A percentile compares a stretch with the other conserved stretches of the same genome.
Evolutionary conservation across 306 rosid species (phyloP).

Genomic region (Castanea crenata): DNA sequence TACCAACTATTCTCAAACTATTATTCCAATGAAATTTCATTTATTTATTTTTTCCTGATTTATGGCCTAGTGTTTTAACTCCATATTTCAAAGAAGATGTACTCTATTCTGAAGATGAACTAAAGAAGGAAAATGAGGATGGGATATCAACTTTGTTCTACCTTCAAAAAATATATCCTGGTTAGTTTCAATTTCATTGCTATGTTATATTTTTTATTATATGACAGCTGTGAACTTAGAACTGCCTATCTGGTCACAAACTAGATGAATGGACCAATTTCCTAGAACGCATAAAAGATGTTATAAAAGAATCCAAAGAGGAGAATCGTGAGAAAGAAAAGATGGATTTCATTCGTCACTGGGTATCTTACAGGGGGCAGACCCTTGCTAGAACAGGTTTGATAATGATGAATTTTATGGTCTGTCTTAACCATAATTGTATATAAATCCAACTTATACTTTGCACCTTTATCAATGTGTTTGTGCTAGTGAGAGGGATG

Average conservation of each 20-base stretch:
- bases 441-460: constrained; percentile 12
- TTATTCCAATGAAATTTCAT: constrained; percentile 10
- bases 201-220: neutral
- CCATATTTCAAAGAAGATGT: constrained; percentile 92
- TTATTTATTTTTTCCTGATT: neutral
- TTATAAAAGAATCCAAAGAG: neutral
- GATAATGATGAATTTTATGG: constrained; percentile 14
- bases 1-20: neutral
- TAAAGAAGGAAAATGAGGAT: constrained; percentile 75
- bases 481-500: constrained; percentile 88
- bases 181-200: constrained; percentile 45
- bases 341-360: constrained; percentile 49
- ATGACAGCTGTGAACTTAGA: constrained; percentile 13
- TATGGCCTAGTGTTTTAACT: constrained; percentile 78
- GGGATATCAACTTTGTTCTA: constrained; percentile 92
- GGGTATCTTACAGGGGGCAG: constrained; percentile 98
- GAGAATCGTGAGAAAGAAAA: constrained; percentile 15
- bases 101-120: constrained; percentile 69
- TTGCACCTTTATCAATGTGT: constrained; percentile 6
- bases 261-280: constrained; percentile 94
- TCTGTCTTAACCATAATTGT: constrained; percentile 10
- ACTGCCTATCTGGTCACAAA: constrained; percentile 21
- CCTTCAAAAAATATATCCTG: constrained; percentile 88
- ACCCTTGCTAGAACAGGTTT: constrained; percentile 94
- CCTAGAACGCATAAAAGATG: constrained; percentile 41